Percentiles rank a stretch among this genome's conserved stretches.
Evolutionary conservation across 495 filamentous ascomycete genomes (phyloP).

Genomic region (Aspergillus asperescens): DNA sequence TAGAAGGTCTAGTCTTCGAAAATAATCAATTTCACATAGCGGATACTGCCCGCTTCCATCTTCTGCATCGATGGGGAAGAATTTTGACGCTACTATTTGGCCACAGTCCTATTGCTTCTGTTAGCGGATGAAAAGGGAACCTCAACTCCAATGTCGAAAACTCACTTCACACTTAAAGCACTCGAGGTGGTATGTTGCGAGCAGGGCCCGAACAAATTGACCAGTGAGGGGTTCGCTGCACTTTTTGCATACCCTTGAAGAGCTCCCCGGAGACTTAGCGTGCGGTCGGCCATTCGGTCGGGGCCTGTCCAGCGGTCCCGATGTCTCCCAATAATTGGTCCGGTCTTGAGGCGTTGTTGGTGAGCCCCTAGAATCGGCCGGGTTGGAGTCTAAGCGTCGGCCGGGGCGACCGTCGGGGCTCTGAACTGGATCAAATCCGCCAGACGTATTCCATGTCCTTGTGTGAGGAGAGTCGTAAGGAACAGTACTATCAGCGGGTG

Average conservation of each 20-base stretch:
- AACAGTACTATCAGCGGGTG: constrained; percentile 40
- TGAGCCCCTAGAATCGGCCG: constrained; percentile 17
- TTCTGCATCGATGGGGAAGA: constrained; percentile 93
- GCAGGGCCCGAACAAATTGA: constrained; percentile 90
- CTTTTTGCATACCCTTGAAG: constrained; percentile 71
- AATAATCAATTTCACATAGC: constrained; percentile 97
- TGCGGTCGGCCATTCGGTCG: constrained; percentile 41
- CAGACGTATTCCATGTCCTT: constrained; percentile 29
- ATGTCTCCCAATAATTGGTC: constrained; percentile 33
- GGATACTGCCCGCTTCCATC: constrained; percentile 83
- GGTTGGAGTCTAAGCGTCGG: constrained; percentile 30
- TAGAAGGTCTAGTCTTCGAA: constrained; percentile 82
- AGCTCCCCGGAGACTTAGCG: constrained; percentile 36
- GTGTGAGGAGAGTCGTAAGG: constrained; percentile 43
- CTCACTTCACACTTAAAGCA: constrained; percentile 96
- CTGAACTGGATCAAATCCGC: constrained; percentile 20
- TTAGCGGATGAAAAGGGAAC: constrained; percentile 3
- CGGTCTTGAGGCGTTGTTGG: constrained; percentile 29
- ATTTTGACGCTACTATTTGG: constrained; percentile 94
- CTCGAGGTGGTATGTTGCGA: constrained; percentile 91
- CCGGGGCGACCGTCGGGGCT: constrained; percentile 31
- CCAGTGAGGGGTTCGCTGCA: constrained; percentile 81
- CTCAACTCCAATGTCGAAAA: constrained; percentile 10
- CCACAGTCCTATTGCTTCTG: constrained; percentile 75
- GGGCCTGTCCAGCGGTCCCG: constrained; percentile 38